Percentiles rank a stretch among this genome's conserved stretches.
phyloP scores from a whole-genome alignment of 495 filamentous ascomycete species.

The Aspergillus heteromorphus region DNA sequence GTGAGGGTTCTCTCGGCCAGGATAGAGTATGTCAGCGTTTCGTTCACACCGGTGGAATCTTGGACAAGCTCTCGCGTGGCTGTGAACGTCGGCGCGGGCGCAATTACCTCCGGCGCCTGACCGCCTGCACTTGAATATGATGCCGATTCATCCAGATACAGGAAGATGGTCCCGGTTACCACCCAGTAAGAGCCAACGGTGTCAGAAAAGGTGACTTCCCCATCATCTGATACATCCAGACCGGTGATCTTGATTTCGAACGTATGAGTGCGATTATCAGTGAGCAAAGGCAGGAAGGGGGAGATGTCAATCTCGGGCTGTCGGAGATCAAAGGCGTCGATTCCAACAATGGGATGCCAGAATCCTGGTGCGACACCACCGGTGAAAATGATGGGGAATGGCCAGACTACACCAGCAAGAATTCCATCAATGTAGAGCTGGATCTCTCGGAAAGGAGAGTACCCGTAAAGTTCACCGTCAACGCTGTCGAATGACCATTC shows the following conservation, averaged over 20 bases:
- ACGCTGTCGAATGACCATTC: conserved; percentile 53
- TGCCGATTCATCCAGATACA: conserved; percentile 52
- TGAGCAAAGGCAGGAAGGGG: conserved; percentile 65
- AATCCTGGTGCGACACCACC: conserved; percentile 78
- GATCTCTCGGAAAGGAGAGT: conserved; percentile 76
- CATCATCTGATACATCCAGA: conserved; percentile 42
- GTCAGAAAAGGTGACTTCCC: conserved; percentile 47
- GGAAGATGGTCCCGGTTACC: conserved; percentile 76
- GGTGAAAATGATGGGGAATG: conserved; percentile 83
- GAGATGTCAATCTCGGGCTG: conserved; percentile 84
- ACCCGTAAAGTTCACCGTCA: conserved; percentile 58
- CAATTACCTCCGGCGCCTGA: conserved; percentile 22
- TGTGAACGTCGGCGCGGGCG: conserved; percentile 38
- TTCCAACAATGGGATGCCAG: conserved; percentile 81
- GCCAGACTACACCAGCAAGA: conserved; percentile 76
- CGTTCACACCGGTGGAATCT: conserved; percentile 49
- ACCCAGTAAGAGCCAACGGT: conserved; percentile 70
- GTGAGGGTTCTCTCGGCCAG: conserved; percentile 52
- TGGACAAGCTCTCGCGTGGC: conserved; percentile 36
- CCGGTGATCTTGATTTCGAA: conserved; percentile 70
- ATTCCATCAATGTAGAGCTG: conserved; percentile 73
- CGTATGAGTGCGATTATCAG: conserved; percentile 57
- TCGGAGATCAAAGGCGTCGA: conserved; percentile 76
- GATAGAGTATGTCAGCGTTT: conserved; percentile 56
- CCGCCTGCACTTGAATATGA: conserved; percentile 20